These are phyloP conservation scores for Canavalia ensiformis DNA, from an alignment of 306 rosid genomes.

Conservation along the genomic window DNA sequence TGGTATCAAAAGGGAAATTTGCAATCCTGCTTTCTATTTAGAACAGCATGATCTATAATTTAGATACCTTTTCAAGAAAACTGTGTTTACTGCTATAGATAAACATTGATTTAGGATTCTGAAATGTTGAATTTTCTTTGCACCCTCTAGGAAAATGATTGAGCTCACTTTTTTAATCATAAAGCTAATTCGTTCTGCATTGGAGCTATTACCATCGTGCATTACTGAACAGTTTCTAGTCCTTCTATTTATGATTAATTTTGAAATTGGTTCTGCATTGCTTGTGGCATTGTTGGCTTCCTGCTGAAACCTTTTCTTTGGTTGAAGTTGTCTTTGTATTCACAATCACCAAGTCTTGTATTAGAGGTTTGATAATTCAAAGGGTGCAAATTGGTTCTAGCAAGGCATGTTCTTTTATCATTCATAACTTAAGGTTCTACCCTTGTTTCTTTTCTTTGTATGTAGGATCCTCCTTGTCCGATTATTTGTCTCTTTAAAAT, in stretches of 20 bases:
- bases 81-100: background rate
- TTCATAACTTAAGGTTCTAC: too few relatives aligned
- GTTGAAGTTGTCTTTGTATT: too few relatives aligned
- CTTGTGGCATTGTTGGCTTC: background rate
- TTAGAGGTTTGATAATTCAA: too few relatives aligned
- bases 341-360: too few relatives aligned
- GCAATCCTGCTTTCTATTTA: slow-evolving; percentile 23
- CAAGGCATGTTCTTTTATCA: too few relatives aligned
- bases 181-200: too few relatives aligned
- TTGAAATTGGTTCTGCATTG: too few relatives aligned
- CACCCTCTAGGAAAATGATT: slow-evolving; percentile 27
- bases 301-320: background rate
- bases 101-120: background rate
- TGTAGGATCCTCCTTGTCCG: slow-evolving; percentile 8
- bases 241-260: too few relatives aligned
- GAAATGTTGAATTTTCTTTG: slow-evolving; percentile 1
- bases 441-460: background rate
- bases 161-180: background rate
- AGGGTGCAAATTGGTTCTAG: too few relatives aligned
- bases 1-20: background rate
- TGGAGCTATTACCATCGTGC: slow-evolving; percentile 8
- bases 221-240: background rate
- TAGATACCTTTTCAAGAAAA: background rate
- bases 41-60: background rate
- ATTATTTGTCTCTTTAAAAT: slow-evolving; percentile 11